Evolutionary conservation across 2,329 filamentous ascomycete species (phyloP), one percentile per base, ranked within the genome.

Genomic region (Pseudovirgaria hyperparasitica): DNA sequence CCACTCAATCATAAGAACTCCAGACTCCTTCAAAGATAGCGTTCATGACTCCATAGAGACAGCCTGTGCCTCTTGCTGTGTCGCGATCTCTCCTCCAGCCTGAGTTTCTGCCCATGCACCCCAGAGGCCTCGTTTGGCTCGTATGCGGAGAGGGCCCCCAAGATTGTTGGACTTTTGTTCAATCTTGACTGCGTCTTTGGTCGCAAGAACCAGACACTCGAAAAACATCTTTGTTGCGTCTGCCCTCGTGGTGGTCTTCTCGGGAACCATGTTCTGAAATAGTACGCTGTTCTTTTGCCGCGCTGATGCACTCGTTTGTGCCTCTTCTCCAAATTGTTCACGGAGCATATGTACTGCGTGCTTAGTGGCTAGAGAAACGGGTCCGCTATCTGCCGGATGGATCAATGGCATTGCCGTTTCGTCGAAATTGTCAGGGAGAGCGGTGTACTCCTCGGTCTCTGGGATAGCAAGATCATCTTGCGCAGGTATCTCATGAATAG

Each of bases 221-320:
- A 98, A 98, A 62, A 98, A 98, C 85, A 98, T 94, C 67, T 94
- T 94, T 22, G 90, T 98, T 1, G 90, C 90, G 44, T 96, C 90
- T 6, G 80, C 79, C 54, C 82, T 82, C 39, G 70, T 84, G 1
- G 87, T 87, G 34, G 70, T 71, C 37, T 67, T 60, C 55, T 92
- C 82, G 0, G 90, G 90, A 18, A 94, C 68, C 25, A 98, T 67
- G 31, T 92, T 80, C 45, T 94, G 87, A 65, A 98, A 94, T 3
- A 92, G 66, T 3, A 92, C 84, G 9, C 72, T 72, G 14, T 67
- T 69, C 51, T 79, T 79, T 52, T 77, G 79, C 43, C 85, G 74
- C 55, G 80, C 72, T 3, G 76, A 68, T 37, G 74, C 72, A 12
- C 50, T 57, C n/a, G 69, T 65, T 24, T 76, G 78, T 5, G 73